Evolutionary conservation across 2,329 filamentous ascomycete species (phyloP).

Genomic region (Trichoderma sp.): DNA sequence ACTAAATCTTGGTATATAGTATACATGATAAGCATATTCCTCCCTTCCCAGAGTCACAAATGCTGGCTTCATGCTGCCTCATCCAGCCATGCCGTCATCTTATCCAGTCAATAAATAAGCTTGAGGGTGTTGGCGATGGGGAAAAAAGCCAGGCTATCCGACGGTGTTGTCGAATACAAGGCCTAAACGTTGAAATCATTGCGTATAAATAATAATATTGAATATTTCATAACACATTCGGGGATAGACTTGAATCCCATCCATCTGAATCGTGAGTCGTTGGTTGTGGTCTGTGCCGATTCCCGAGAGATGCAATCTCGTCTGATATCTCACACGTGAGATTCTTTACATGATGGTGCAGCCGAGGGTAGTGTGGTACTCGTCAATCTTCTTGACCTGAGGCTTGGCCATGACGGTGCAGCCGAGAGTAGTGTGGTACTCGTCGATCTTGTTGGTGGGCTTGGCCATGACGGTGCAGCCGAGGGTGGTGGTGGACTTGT

Average conservation of each 20-base stretch:
- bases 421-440: not conserved
- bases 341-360: slow-evolving; percentile 36
- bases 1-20: not conserved
- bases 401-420: slow-evolving; percentile 10
- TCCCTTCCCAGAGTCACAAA: not conserved
- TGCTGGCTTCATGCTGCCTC: not conserved
- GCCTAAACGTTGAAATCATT: slow-evolving; percentile 1
- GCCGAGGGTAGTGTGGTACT: not conserved
- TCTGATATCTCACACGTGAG: not conserved
- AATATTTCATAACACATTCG: not conserved
- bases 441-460: not conserved
- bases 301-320: not conserved
- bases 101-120: not conserved
- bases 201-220: not conserved
- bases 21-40: not conserved
- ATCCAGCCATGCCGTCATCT: not conserved
- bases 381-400: not conserved
- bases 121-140: not conserved
- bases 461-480: slow-evolving; percentile 6
- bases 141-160: not conserved
- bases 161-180: not conserved
- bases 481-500: not conserved
- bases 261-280: not conserved
- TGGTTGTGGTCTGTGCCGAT: not conserved
- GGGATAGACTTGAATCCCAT: not conserved